phyloP scores from a whole-genome alignment of 768 basidiomycete species.

The Hirschioporus abietinus region DNA sequence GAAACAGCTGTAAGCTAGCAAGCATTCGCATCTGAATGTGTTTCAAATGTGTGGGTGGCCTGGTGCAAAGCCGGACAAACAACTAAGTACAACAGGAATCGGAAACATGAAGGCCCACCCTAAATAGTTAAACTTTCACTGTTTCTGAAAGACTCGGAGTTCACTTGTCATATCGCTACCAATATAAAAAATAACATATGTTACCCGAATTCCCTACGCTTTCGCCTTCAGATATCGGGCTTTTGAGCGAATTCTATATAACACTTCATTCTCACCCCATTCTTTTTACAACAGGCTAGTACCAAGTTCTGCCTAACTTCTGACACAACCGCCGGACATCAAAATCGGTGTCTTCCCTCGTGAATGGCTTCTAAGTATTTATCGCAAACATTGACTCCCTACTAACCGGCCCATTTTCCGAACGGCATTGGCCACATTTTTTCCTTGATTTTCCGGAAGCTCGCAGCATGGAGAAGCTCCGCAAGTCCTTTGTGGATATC shows the following conservation, averaged over 20 bases:
- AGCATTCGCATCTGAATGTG: no score
- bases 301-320: constrained; percentile 19
- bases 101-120: no score
- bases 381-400: constrained; percentile 18
- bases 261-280: constrained; percentile 17
- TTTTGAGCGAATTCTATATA: not conserved
- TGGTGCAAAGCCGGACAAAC: no score
- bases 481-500: constrained; percentile 9
- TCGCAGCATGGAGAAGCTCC: not conserved
- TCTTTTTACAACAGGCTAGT: constrained; percentile 17
- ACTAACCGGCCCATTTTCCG: constrained; percentile 22
- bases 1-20: no score
- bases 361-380: constrained; percentile 15
- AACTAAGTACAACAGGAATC: no score
- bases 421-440: constrained; percentile 18
- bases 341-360: constrained; percentile 20
- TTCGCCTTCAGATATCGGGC: not conserved
- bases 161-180: no score
- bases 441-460: constrained; percentile 18
- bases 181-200: no score
- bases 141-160: no score
- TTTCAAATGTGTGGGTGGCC: no score
- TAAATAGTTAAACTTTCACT: no score
- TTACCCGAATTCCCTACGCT: not conserved
- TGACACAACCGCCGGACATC: constrained; percentile 16